phyloP scores from a whole-genome alignment of 352 stramenopile genomes.

The Globisporangium cystogenes region DNA sequence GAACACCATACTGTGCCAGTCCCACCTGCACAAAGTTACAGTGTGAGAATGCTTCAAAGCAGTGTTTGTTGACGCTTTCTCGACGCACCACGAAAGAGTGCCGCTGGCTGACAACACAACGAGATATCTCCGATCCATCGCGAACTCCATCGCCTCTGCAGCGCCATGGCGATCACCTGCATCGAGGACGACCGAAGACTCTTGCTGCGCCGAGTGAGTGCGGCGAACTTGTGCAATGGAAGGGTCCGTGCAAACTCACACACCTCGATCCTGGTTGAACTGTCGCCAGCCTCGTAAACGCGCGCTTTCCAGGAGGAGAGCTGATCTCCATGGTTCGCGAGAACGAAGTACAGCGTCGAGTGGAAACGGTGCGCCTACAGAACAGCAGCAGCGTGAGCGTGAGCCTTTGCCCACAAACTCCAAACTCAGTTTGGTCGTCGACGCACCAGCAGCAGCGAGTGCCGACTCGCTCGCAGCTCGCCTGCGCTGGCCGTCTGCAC shows the following conservation, averaged over 20 bases:
- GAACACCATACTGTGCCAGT: constrained; percentile 24
- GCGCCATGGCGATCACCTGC: background rate
- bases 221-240: background rate
- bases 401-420: background rate
- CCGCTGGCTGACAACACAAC: background rate
- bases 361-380: constrained; percentile 9
- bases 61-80: background rate
- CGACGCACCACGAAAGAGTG: background rate
- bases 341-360: constrained; percentile 9
- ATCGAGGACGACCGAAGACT: background rate
- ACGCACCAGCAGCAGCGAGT: constrained; percentile 20
- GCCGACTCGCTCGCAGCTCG: constrained; percentile 5
- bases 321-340: constrained; percentile 10
- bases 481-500: constrained; percentile 16
- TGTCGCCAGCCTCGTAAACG: background rate
- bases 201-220: background rate
- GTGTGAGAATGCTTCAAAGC: background rate
- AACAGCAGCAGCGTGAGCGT: background rate
- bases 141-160: background rate
- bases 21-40: constrained; percentile 22
- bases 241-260: background rate
- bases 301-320: constrained; percentile 7
- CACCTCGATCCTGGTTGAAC: constrained; percentile 4
- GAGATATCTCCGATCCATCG: background rate
- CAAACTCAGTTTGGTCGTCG: constrained; percentile 4